Percentiles rank a stretch among this genome's conserved stretches.
These are phyloP conservation scores for Metschnikowia shivogae DNA, from an alignment of 805 yeast species.

Conservation along the genomic window DNA sequence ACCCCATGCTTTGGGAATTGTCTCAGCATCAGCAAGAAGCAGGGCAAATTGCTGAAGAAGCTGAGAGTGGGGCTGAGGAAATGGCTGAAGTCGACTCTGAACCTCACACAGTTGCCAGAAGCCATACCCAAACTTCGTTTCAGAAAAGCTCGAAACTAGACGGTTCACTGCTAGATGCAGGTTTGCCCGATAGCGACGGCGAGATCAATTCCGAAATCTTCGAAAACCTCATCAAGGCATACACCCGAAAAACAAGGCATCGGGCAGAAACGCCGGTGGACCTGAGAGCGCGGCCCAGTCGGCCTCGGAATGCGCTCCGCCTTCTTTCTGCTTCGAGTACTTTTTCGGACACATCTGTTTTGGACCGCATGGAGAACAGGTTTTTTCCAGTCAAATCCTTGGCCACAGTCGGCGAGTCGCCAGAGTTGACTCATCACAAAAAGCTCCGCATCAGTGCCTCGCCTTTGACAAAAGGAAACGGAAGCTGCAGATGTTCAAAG, in stretches of 20 bases:
- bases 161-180: neutral
- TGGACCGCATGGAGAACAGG: conserved; percentile 1
- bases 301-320: conserved; percentile 21
- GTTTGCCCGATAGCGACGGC: neutral
- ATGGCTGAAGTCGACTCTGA: neutral
- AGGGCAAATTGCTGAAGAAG: neutral
- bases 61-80: neutral
- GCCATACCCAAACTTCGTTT: too few relatives aligned
- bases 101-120: neutral
- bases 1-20: conserved; percentile 6
- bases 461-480: conserved; percentile 6
- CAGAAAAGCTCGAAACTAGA: too few relatives aligned
- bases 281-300: neutral
- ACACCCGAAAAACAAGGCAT: conserved; percentile 3
- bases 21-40: neutral
- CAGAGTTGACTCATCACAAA: conserved; percentile 37
- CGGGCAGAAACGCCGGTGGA: neutral
- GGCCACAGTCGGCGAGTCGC: conserved; percentile 35
- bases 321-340: conserved; percentile 20
- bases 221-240: neutral
- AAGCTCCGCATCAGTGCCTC: conserved; percentile 38
- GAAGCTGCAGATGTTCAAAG: neutral
- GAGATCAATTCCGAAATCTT: conserved; percentile 1
- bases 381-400: conserved; percentile 25
- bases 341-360: neutral